Percentiles rank a stretch among this genome's conserved stretches.
These are phyloP conservation scores for Phalaenopsis aphrodite DNA, from an alignment of 106 monocot species.

Conservation along the genomic window DNA sequence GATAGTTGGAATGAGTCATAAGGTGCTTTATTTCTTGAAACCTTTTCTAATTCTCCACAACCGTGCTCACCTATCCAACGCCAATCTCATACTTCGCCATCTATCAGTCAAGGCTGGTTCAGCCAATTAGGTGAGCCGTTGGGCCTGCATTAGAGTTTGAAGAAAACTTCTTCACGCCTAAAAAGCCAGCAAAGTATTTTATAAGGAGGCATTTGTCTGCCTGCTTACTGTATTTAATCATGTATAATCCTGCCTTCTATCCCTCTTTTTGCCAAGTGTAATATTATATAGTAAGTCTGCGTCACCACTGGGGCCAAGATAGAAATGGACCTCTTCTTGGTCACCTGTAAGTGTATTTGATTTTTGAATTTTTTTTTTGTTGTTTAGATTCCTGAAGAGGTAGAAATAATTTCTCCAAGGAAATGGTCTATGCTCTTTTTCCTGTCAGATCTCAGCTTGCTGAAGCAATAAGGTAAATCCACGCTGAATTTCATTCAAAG, in stretches of 20 bases:
- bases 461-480: not conserved
- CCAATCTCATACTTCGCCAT: conserved; percentile 7
- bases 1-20: conserved; percentile 56
- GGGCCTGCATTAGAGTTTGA: not conserved
- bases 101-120: not conserved
- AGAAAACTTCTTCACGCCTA: not conserved
- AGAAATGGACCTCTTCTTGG: not conserved
- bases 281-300: not conserved
- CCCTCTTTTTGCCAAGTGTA: conserved; percentile 7
- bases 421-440: not conserved
- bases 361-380: not conserved
- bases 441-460: not conserved
- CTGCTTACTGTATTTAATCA: not conserved
- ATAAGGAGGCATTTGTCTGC: not conserved
- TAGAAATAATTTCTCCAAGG: not conserved
- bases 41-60: not conserved
- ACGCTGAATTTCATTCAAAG: not conserved
- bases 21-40: not conserved
- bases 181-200: not conserved
- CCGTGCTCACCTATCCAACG: conserved; percentile 10
- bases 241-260: conserved; percentile 5
- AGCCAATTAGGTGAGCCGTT: not conserved
- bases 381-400: conserved; percentile 1
- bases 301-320: not conserved
- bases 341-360: not conserved